Evolutionary conservation across 192 early-diverging fungal genomes (phyloP), one percentile per base, ranked within the genome.

Genomic region (Podila clonocystis): DNA sequence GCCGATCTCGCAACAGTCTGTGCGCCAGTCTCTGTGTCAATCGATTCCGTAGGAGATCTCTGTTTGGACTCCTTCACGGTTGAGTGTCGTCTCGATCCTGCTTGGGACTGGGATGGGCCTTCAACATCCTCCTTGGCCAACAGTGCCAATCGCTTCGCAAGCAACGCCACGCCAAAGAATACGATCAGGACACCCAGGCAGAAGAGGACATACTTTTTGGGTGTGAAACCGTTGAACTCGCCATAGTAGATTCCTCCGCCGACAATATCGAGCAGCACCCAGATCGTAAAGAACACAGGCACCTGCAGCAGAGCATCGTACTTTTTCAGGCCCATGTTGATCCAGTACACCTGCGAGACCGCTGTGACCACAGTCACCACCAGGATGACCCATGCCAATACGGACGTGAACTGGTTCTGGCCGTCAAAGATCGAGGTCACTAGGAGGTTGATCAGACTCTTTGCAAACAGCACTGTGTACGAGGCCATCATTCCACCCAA

Each of bases 251-350:
- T 84, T 11, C 94, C 94, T 20, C 94, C 93, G 48, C 93, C 94
- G 45, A 94, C 85, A 64, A 95, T 93, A 75, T 95, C 94, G 75
- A 95, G 87, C 36, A 94, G 71, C 5, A 92, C 94, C 93, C 94
- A 95, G 57, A 94, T 91, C 34, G 91, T 90, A 63, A 91, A 94
- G 82, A 92, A 95, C 28, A 94, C 91, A 0, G 94, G 94, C 29
- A 95, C 92, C 65, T 95, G 94, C 6, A 95, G 84, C 63, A 95
- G 62, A 0, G 94, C 94, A 63, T 95, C 94, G 74, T 95, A 95
- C 41, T 93, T 85, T 59, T 88, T 87, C 12, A 95, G 72, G 0
- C 94, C 94, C 87, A 93, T 93, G 75, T 93, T 95, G 50, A 95
- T 93, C 92, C 93, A 95, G 74, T 94, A 94, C 29, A 95, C 89